Conservation (phyloP, 2,329 filamentous ascomycete genomes). For the Fusarium sp. region DNA sequence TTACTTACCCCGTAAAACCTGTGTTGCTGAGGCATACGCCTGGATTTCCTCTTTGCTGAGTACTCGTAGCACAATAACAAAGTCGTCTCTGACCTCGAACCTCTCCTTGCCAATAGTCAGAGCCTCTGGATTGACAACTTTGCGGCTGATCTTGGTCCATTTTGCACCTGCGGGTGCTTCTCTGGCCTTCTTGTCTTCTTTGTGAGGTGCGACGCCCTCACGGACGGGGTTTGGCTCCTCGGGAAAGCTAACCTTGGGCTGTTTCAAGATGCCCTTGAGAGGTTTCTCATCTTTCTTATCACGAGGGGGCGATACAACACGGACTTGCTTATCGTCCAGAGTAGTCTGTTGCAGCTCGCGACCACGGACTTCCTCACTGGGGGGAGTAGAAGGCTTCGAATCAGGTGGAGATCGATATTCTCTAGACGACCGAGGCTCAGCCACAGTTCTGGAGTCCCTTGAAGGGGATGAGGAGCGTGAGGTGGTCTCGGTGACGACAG, state of each 20-base stretch:
- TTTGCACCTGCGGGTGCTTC: constrained; percentile 83
- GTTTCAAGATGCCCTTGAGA: constrained; percentile 87
- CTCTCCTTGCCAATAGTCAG: constrained; percentile 88
- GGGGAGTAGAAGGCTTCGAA: constrained; percentile 30
- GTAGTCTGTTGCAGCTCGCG: constrained; percentile 55
- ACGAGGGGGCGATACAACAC: constrained; percentile 79
- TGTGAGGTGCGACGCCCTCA: constrained; percentile 93
- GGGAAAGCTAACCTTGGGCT: constrained; percentile 84
- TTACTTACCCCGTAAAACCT: constrained; percentile 79
- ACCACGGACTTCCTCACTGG: constrained; percentile 54
- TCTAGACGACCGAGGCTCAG: constrained; percentile 32
- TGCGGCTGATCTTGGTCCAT: constrained; percentile 93
- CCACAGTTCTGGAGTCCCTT: constrained; percentile 23
- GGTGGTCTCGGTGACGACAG: constrained; percentile 40
- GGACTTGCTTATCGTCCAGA: constrained; percentile 63
- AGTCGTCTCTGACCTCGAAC: constrained; percentile 91
- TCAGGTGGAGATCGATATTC: constrained; percentile 31
- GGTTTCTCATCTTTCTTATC: constrained; percentile 74
- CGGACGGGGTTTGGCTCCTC: constrained; percentile 86
- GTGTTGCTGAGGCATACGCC: constrained; percentile 83
- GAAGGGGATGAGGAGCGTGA: constrained; percentile 42
- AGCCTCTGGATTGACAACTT: constrained; percentile 89
- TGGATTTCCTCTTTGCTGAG: constrained; percentile 91
- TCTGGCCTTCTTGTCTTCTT: constrained; percentile 79
- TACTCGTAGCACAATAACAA: constrained; percentile 91